These are phyloP conservation scores for Fragaria vesca DNA, from an alignment of 306 rosid species.

Conservation along the genomic window DNA sequence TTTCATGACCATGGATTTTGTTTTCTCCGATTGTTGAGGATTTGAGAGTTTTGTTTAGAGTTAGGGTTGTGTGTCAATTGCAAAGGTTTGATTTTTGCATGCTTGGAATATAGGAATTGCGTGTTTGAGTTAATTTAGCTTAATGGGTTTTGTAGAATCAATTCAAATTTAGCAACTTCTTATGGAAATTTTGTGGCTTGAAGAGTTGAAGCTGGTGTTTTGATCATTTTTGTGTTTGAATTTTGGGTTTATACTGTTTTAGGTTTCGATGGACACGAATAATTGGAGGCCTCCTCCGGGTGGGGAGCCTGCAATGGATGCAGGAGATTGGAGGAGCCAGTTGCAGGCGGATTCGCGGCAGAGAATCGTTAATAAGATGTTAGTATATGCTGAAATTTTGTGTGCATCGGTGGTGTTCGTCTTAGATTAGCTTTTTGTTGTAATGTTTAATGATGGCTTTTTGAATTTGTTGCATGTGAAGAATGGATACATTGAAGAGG, in stretches of 20 bases:
- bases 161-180: background rate
- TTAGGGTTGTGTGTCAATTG: background rate
- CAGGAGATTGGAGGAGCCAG: constrained; percentile 18
- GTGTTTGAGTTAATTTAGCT: background rate
- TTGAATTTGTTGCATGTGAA: constrained; percentile 22
- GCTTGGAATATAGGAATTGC: background rate
- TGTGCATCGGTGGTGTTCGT: background rate
- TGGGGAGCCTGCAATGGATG: background rate
- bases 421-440: background rate
- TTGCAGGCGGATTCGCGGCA: background rate
- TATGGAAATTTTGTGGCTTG: background rate
- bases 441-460: background rate
- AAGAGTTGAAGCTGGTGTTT: background rate
- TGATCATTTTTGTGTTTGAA: background rate
- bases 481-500: constrained; percentile 73
- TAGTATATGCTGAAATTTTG: background rate
- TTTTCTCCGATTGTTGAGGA: background rate
- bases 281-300: constrained; percentile 3
- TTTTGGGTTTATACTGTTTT: background rate
- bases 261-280: background rate
- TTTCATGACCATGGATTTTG: background rate
- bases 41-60: background rate
- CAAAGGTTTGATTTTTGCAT: background rate
- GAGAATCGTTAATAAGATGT: constrained; percentile 1
- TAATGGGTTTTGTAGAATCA: background rate